Evolutionary conservation across 2,329 filamentous ascomycete species (phyloP).

Genomic region (Rhinocladiella mackenziei): DNA sequence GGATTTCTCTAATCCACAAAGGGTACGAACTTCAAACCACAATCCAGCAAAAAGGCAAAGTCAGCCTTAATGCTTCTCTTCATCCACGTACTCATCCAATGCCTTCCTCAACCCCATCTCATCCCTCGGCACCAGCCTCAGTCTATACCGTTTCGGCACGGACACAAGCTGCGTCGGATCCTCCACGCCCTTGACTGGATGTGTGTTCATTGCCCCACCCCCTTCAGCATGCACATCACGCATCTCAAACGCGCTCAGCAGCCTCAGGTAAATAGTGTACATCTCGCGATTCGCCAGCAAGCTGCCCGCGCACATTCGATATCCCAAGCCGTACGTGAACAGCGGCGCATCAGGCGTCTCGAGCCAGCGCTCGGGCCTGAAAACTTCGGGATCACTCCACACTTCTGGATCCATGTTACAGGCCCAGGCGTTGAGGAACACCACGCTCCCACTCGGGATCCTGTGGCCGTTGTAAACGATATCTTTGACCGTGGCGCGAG

Average conservation of each 20-base stretch:
- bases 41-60: too few relatives aligned
- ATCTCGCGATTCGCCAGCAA: constrained; percentile 62
- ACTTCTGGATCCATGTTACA: constrained; percentile 62
- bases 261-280: constrained; percentile 61
- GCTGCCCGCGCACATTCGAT: constrained; percentile 64
- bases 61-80: constrained; percentile 10
- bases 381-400: constrained; percentile 56
- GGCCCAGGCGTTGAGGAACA: constrained; percentile 65
- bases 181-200: constrained; percentile 57
- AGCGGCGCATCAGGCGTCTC: constrained; percentile 61
- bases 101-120: constrained; percentile 43
- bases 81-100: constrained; percentile 32
- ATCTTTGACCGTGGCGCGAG: constrained; percentile 58
- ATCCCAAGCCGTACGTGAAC: constrained; percentile 63
- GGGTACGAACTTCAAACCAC: too few relatives aligned
- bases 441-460: constrained; percentile 60
- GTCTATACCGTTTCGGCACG: constrained; percentile 56
- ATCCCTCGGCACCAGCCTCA: constrained; percentile 56
- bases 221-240: constrained; percentile 53
- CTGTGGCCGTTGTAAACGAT: constrained; percentile 54
- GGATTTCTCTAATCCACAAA: too few relatives aligned
- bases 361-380: constrained; percentile 61
- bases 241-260: constrained; percentile 59
- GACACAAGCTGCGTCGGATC: constrained; percentile 61
- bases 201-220: constrained; percentile 34